Evolutionary conservation across 495 filamentous ascomycete genomes (phyloP).

Genomic region (Penicillium robsamsonii): DNA sequence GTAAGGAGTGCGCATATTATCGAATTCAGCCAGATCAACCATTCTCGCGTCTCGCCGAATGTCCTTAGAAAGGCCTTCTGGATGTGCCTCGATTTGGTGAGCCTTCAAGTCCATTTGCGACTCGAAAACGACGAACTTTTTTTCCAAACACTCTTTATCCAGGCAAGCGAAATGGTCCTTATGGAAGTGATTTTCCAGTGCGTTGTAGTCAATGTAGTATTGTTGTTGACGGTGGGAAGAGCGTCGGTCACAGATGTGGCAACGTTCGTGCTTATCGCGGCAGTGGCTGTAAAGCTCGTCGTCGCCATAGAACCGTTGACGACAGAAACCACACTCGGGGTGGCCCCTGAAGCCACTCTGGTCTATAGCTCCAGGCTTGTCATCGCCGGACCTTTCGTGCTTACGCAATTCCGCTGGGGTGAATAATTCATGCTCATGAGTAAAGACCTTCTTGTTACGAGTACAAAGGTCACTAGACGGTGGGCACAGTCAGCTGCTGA

Average conservation of each 20-base stretch:
- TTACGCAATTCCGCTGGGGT: conserved; percentile 72
- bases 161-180: conserved; percentile 83
- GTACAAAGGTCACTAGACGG: conserved; percentile 75
- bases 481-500: conserved; percentile 6
- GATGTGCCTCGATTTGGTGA: conserved; percentile 76
- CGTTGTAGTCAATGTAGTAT: conserved; percentile 86
- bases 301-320: conserved; percentile 87
- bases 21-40: conserved; percentile 84
- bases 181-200: conserved; percentile 79
- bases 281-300: conserved; percentile 95
- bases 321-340: conserved; percentile 91
- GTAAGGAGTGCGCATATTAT: conserved; percentile 66
- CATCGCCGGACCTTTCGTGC: conserved; percentile 89
- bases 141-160: conserved; percentile 86
- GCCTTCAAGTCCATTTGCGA: conserved; percentile 91
- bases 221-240: conserved; percentile 68
- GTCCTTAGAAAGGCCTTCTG: conserved; percentile 75
- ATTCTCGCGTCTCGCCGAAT: conserved; percentile 77
- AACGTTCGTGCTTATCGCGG: conserved; percentile 86
- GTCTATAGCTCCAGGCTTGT: conserved; percentile 83
- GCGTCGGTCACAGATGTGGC: conserved; percentile 85
- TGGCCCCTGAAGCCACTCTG: conserved; percentile 97
- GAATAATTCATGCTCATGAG: conserved; percentile 96
- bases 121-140: conserved; percentile 97
- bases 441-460: conserved; percentile 95